A percentile compares a stretch with the other conserved stretches of the same genome.
Evolutionary conservation across 345 rosid species (phyloP).

Genomic region (Acer yangbiense): DNA sequence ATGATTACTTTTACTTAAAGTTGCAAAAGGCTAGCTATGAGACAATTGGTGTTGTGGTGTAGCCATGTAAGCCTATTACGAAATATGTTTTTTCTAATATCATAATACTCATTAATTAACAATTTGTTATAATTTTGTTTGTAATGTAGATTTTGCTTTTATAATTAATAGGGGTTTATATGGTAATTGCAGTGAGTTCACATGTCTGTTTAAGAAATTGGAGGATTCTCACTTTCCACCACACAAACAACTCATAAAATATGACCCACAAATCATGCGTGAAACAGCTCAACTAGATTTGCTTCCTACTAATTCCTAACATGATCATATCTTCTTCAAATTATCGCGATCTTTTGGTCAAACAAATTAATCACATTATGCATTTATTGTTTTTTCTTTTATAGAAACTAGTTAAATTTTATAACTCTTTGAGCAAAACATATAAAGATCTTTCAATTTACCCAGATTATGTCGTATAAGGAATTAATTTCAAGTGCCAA

Average conservation of each 20-base stretch:
- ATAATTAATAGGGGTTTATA: conserved; percentile 26
- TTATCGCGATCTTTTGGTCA: conserved; percentile 24
- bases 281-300: conserved; percentile 63
- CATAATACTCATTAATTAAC: not conserved
- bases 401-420: not conserved
- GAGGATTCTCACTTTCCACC: conserved; percentile 62
- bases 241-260: conserved; percentile 50
- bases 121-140: not conserved
- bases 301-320: conserved; percentile 29
- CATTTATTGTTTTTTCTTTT: conserved; percentile 6
- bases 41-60: not conserved
- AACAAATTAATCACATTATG: conserved; percentile 1
- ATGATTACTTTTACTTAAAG: not conserved
- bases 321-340: conserved; percentile 21
- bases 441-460: not conserved
- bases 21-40: not conserved
- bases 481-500: not conserved
- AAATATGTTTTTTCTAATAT: too few relatives aligned
- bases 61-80: not conserved
- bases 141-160: not conserved
- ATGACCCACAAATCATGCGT: conserved; percentile 62
- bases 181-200: conserved; percentile 49
- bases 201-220: conserved; percentile 44
- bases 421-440: not conserved
- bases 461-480: too few relatives aligned